Base-by-base conservation (phyloP, 495 filamentous ascomycete genomes). In the Parathielavia hyrcaniae region DNA sequence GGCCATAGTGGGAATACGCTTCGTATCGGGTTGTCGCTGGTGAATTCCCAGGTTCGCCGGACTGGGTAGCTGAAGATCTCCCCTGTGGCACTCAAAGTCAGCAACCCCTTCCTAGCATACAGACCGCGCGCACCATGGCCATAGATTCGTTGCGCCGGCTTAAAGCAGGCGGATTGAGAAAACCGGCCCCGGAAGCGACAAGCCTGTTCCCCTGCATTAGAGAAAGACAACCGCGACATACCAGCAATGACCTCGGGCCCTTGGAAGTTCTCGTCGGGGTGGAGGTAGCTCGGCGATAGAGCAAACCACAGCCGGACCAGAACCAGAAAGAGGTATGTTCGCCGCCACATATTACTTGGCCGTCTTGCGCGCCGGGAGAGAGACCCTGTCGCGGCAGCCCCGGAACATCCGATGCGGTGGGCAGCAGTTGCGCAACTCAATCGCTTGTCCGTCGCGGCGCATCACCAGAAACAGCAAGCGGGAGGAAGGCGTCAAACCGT, bases 221-320 rank as follows among this genome's bases (percentile, higher is more conserved):
- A 45, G 10, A 44, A 9, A n/a, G 10, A n/a, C 30, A 48, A 22
- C 26, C 16, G 16, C 58, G 19, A 65, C 88, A 69, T 84, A 96
- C 92, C 91, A 59, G 91, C 91, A 65, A 96, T 92, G 53, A 97
- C 87, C 76, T 98, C 93, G 11, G 92, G 93, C 19, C 93, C 93
- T 68, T 98, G 93, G 68, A 98, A 98, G 73, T 97, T 90, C 78
- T 98, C 93, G 74, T 98, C 93, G 4, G 93, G 93, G 71, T 98
- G 93, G 34, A 98, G 82, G 72, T 98, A 98, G 76, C 92, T 97
- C 46, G 93, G 89, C 48, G 86, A 90, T 35, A 96, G 78, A 45
- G 93, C 91, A 65, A 97, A 95, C 78, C 95, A 97, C 59, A 97
- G 80, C 67, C 95, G 87, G 62, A 97, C 86, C 59, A 90, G 72